These are phyloP conservation scores for Colletotrichum sp. DNA, from an alignment of 2,329 filamentous ascomycete species.

Conservation along the genomic window DNA sequence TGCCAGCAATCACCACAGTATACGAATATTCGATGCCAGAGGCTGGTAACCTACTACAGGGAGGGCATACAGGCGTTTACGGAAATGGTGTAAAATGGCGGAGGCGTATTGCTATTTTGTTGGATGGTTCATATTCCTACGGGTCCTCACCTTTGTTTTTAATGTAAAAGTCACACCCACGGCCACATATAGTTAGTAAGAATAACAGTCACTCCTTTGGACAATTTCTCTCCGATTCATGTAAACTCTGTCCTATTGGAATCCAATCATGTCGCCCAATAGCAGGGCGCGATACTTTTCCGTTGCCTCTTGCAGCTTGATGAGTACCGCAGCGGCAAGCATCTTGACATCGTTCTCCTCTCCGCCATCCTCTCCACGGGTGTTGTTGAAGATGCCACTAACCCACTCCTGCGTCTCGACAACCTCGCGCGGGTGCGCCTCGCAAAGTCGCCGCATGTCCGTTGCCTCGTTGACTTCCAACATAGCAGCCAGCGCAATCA, in stretches of 20 bases:
- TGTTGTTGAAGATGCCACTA: slow-evolving; percentile 72
- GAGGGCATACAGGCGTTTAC: neutral
- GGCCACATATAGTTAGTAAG: neutral
- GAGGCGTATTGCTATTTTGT: neutral
- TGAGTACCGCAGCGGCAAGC: slow-evolving; percentile 76
- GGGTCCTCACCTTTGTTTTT: neutral
- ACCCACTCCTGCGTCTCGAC: slow-evolving; percentile 92
- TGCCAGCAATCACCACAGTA: neutral
- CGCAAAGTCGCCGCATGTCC: slow-evolving; percentile 69
- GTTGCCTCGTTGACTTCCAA: slow-evolving; percentile 76
- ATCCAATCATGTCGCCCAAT: slow-evolving; percentile 69
- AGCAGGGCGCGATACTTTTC: slow-evolving; percentile 81
- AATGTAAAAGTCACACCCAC: neutral
- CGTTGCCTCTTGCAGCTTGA: slow-evolving; percentile 80
- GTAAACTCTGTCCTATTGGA: neutral
- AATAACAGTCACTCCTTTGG: neutral
- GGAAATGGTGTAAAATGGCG: neutral
- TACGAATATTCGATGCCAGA: neutral
- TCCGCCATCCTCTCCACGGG: slow-evolving; percentile 52
- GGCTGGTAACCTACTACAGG: neutral
- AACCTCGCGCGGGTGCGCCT: slow-evolving; percentile 75
- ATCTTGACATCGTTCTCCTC: slow-evolving; percentile 84
- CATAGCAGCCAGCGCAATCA: slow-evolving; percentile 80
- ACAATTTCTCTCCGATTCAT: neutral
- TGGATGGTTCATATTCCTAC: neutral